Conservation (phyloP, 2,329 filamentous ascomycete genomes). For the Ceratocystis papillata region DNA sequence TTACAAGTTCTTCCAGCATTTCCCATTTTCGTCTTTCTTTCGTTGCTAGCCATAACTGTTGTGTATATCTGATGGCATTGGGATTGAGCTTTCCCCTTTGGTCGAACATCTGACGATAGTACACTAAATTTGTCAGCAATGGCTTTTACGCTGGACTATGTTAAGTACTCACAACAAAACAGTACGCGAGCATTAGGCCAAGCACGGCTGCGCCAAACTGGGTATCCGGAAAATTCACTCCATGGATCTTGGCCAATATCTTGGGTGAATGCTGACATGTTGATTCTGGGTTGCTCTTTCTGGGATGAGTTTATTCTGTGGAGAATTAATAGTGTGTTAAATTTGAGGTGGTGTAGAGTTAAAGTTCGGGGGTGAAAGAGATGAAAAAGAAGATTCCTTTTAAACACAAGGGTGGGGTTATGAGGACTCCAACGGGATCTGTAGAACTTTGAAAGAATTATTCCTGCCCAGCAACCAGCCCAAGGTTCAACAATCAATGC, state of each 20-base stretch:
- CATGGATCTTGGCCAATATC: neutral
- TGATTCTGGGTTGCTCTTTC: neutral
- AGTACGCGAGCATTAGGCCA: conserved; percentile 8
- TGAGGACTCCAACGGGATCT: no score
- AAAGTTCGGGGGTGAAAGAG: no score
- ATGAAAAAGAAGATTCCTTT: no score
- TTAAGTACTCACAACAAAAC: neutral
- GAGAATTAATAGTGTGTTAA: no score
- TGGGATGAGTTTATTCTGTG: no score
- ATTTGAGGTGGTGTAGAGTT: no score
- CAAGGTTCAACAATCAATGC: no score
- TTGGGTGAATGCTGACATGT: neutral
- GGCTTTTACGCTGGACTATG: neutral
- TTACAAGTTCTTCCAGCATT: conserved; percentile 9
- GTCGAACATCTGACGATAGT: conserved; percentile 14
- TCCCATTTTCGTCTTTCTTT: conserved; percentile 14
- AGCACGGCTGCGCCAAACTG: neutral
- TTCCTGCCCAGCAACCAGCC: no score
- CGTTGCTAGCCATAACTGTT: conserved; percentile 2
- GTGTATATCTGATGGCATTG: conserved; percentile 4
- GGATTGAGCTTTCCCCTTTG: neutral
- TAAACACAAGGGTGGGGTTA: no score
- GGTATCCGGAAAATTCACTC: neutral
- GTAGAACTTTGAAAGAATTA: no score
- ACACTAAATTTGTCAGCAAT: conserved; percentile 1